These are phyloP conservation scores for Citropsis articulata DNA, from an alignment of 345 rosid genomes.

Conservation along the genomic window DNA sequence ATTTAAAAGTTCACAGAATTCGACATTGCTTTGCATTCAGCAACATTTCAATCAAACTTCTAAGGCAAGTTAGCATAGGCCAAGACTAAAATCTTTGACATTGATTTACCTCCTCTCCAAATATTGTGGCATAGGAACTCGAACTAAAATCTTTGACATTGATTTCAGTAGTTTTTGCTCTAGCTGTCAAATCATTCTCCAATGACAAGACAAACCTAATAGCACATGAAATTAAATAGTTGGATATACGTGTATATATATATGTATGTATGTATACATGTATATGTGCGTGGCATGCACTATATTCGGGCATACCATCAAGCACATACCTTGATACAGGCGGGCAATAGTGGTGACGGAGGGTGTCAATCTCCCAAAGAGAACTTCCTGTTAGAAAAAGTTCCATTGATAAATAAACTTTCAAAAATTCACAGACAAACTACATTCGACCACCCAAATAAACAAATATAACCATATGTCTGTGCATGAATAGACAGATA, in stretches of 20 bases:
- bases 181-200: constrained; percentile 83
- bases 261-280: neutral
- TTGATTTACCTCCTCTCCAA: constrained; percentile 89
- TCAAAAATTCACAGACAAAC: neutral
- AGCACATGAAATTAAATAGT: constrained; percentile 11
- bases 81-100: too few species aligned
- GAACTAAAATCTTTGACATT: constrained; percentile 70
- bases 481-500: neutral
- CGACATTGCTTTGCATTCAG: neutral
- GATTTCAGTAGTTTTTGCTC: constrained; percentile 78
- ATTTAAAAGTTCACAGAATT: neutral
- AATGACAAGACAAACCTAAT: constrained; percentile 76
- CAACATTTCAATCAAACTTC: neutral
- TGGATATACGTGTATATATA: neutral
- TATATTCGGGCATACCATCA: neutral
- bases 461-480: neutral
- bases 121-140: constrained; percentile 86
- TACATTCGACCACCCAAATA: neutral
- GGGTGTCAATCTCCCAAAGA: constrained; percentile 86
- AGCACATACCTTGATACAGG: constrained; percentile 81
- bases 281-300: too few species aligned
- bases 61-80: neutral
- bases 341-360: constrained; percentile 90
- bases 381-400: constrained; percentile 66
- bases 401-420: neutral